Base-by-base conservation (phyloP, 495 filamentous ascomycete species). In the Penicillium ochrochloron region DNA sequence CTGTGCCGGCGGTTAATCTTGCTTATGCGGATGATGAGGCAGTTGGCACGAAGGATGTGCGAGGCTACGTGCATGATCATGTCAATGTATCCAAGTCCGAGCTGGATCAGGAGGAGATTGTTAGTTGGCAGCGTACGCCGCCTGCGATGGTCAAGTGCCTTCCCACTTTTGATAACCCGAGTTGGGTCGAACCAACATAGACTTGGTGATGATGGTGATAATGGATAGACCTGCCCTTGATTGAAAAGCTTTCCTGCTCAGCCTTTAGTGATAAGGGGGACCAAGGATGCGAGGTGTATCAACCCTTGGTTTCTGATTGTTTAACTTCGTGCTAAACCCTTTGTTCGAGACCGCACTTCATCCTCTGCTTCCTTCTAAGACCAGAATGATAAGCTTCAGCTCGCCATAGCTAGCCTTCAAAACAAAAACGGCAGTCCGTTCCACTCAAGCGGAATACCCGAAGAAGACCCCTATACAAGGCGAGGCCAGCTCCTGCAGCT, bases 1-100 rank as follows among this genome's bases (percentile, higher is more conserved):
- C 82, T 3, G 79, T 85, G n/a, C 82, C 83, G 48, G 64, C 70
- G 1, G 73, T 85, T 5, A 86, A 83, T 67, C 57, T 85, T 3
- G 82, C 74, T 52, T 84, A 83, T 60, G 72, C 71, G 5, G 70
- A 80, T 59, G 66, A 74, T 31, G 62, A 66, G 19, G 78, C 73
- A 2, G 61, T 60, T 35, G 66, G 67, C 52, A 78, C 78, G 17
- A 86, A 83, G 70, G 56, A 61, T 15, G 51, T 67, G 2, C 78
- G 78, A 66, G 82, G 82, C 0, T 81, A 80, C 63, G 73, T 75
- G 21, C 62, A 62, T 19, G 63, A 76, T 14, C 68, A 61, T 60
- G 70, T 80, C 15, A 53, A 66, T 27, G 7, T 17, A 8, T 53
- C 39, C 4, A 42, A 9, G 27, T 27, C 64, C 19, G 21, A 10